Conservation (phyloP, 176 grass and related monocot species). For the Saccharum officinarum region DNA sequence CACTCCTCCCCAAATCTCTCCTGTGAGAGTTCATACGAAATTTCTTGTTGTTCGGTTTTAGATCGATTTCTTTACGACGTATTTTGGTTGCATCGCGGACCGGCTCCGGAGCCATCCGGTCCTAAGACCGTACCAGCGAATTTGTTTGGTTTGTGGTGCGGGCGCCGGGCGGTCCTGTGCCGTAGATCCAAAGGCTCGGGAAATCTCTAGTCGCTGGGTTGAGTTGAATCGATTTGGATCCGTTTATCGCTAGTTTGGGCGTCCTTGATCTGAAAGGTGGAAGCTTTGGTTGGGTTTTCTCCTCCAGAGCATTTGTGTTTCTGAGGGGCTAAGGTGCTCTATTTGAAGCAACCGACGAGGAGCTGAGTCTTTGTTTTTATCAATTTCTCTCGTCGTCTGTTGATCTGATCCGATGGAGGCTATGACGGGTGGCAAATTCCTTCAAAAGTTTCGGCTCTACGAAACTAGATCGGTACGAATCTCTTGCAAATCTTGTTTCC, state of each 20-base stretch:
- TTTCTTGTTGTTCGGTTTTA: neutral
- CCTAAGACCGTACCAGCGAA: too few relatives aligned
- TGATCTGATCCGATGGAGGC: conserved; percentile 60
- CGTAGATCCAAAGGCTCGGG: conserved; percentile 20
- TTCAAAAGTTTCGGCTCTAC: conserved; percentile 95
- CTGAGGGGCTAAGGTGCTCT: conserved; percentile 42
- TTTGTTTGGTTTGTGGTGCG: neutral
- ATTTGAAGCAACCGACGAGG: conserved; percentile 52
- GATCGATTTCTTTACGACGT: neutral
- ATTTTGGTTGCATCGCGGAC: neutral
- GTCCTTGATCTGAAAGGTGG: conserved; percentile 15
- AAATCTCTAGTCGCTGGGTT: neutral
- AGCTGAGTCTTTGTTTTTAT: conserved; percentile 9
- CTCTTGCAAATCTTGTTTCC: neutral
- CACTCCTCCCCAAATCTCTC: neutral
- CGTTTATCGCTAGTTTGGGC: neutral
- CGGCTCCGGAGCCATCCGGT: too few relatives aligned
- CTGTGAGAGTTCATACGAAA: neutral
- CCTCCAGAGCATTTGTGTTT: conserved; percentile 27
- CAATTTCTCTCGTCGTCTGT: conserved; percentile 10
- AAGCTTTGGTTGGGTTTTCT: neutral
- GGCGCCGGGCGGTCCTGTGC: neutral
- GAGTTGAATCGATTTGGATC: conserved; percentile 43
- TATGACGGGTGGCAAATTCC: conserved; percentile 50
- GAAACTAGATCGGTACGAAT: conserved; percentile 89